A percentile compares a stretch with the other conserved stretches of the same genome.
These are phyloP conservation scores for Sordariomycetes sp. DNA, from an alignment of 2,329 filamentous ascomycete species.

Conservation along the genomic window DNA sequence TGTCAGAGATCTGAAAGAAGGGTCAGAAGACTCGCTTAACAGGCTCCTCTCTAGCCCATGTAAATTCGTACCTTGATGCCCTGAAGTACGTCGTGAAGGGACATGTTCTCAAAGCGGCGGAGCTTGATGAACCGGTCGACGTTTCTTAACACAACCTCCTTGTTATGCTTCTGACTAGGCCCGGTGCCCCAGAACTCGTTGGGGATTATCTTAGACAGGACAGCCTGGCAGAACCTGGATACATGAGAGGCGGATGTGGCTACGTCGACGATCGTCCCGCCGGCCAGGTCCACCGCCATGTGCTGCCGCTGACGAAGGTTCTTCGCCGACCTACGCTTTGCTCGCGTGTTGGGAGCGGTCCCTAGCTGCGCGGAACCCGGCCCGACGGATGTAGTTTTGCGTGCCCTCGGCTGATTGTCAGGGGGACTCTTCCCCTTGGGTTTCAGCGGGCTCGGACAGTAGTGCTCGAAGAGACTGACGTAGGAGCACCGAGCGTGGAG, in stretches of 20 bases:
- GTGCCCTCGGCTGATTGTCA: background rate
- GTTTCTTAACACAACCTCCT: constrained; percentile 46
- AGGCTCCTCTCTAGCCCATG: background rate
- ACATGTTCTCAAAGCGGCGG: constrained; percentile 71
- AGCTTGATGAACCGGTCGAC: constrained; percentile 71
- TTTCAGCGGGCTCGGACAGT: constrained; percentile 49
- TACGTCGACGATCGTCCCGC: constrained; percentile 47
- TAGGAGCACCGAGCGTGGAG: constrained; percentile 71
- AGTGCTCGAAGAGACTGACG: constrained; percentile 62
- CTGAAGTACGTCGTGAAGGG: constrained; percentile 67
- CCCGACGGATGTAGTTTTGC: background rate
- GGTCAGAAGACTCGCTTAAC: background rate
- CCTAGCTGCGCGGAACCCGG: background rate
- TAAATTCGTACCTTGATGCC: constrained; percentile 54
- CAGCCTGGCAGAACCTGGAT: constrained; percentile 78
- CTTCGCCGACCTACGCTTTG: background rate
- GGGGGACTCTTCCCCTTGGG: background rate
- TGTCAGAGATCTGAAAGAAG: constrained; percentile 43
- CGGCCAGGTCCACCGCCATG: background rate
- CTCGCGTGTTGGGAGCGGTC: background rate
- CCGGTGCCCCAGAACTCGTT: constrained; percentile 61
- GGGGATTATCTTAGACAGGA: constrained; percentile 63
- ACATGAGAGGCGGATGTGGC: constrained; percentile 60
- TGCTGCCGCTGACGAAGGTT: background rate
- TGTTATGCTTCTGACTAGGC: constrained; percentile 46